Percentiles rank a stretch among this genome's conserved stretches.
Evolutionary conservation across 2,329 filamentous ascomycete genomes (phyloP).

Genomic region (Fusarium sp.): DNA sequence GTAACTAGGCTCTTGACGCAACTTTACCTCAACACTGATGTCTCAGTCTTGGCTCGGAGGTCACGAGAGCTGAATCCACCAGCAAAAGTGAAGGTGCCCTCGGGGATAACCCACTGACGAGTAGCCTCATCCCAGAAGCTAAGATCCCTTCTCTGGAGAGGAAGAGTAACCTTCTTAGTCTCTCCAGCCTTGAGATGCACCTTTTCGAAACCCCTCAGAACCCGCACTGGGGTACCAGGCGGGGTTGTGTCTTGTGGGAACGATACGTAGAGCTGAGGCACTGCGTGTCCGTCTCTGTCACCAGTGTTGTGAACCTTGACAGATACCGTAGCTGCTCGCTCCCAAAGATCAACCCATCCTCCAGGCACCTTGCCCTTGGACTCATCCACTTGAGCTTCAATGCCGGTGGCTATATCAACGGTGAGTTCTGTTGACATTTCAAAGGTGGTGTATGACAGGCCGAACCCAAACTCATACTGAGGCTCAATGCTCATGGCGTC

Average conservation of each 20-base stretch:
- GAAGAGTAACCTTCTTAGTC: constrained; percentile 56
- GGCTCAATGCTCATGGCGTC: constrained; percentile 69
- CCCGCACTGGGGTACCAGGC: constrained; percentile 58
- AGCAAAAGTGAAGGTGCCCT: constrained; percentile 36
- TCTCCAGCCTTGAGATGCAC: constrained; percentile 56
- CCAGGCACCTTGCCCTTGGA: constrained; percentile 56
- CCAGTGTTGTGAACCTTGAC: constrained; percentile 65
- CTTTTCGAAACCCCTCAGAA: constrained; percentile 66
- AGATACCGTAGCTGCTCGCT: constrained; percentile 54
- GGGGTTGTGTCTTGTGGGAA: constrained; percentile 51
- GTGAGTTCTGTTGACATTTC: constrained; percentile 55
- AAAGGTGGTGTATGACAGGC: constrained; percentile 75
- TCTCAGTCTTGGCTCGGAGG: neutral
- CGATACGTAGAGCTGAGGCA: constrained; percentile 66
- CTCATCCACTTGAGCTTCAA: neutral
- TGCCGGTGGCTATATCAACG: constrained; percentile 21
- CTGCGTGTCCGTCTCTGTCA: constrained; percentile 59
- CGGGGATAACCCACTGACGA: constrained; percentile 50
- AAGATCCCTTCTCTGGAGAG: constrained; percentile 59
- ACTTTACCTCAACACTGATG: neutral
- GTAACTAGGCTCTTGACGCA: too few relatives aligned
- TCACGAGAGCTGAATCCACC: constrained; percentile 40
- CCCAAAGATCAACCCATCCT: constrained; percentile 66
- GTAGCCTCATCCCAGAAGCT: constrained; percentile 61
- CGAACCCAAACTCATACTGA: constrained; percentile 74